Base-by-base conservation (phyloP, 176 grass and related monocot species). In the Oryza brachyantha region DNA sequence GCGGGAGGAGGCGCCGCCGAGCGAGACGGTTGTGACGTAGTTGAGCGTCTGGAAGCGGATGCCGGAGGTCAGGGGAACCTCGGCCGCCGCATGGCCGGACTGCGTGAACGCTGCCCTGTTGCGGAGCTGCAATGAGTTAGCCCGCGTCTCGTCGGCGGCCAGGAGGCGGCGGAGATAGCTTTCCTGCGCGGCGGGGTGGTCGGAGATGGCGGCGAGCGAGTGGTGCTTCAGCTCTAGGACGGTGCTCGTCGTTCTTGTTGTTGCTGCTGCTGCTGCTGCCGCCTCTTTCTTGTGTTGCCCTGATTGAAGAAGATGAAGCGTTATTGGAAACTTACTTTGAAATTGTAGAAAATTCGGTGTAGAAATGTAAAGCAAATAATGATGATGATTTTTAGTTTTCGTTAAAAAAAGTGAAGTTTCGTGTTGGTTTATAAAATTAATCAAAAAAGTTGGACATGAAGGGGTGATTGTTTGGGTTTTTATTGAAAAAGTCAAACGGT, bases 31-130 rank as follows among this genome's bases (percentile, higher is more conserved):
- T 42, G 88, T 84, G 42, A 98, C 85, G 72, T 94, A 98, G 82
- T 98, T 98, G 27, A 98, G 87, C 22, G 95, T 98, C 78, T 98
- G 92, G 57, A 94, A 82, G 24, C 80, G 83, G 45, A 92, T 70
- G 67, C 95, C 95, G 0, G 92, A 94, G 60, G 75, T 75, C 8
- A 98, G 87, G 36, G 95, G 95, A 36, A 93, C 80, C 70, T 90
- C 43, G 27, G 85, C 79, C 29, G 37, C 75, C 21, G 35, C 26
- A 2, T 84, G 19, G 29, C 22, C 17, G 35, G 76, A 84, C 66
- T 72, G 55, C 29, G 45, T 46, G 57, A 27, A 25, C 34, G 66
- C 58, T 26, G 42, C 39, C 48, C 67, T 87, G 61, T 77, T 73
- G 50, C 72, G 77, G 37, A 34, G 31, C 72, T 91, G 92, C 14